Evolutionary conservation across 192 early-diverging fungal genomes (phyloP), one percentile per base, ranked within the genome.

Genomic region (Linderina pennispora): DNA sequence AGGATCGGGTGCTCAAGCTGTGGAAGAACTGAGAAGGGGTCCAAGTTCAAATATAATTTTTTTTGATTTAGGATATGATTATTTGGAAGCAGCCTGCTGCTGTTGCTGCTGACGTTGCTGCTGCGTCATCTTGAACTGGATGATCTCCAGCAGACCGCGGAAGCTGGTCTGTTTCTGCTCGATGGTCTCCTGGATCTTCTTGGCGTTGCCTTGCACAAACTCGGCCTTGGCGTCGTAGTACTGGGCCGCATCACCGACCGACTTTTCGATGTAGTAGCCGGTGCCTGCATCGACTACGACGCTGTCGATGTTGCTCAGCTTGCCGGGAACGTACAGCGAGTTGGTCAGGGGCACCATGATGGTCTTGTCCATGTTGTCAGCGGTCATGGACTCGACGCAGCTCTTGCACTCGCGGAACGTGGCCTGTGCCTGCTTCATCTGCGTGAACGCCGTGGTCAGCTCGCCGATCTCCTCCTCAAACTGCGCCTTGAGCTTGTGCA

Each of bases 271-370:
- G 54, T 86, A 93, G 63, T 98, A 98, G 23, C 95, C 95, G 14
- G 95, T 95, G 37, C 95, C 95, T 35, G 94, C 83, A 64, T 98
- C 95, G 1, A 98, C 88, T 50, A 95, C 85, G 9, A 98, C 90
- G 36, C 81, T 89, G 38, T 89, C 79, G 11, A 82, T 74, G 53
- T 91, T 75, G 20, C 77, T 67, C 19, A 98, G 73, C 55, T 87
- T 84, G 44, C 91, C 95, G 39, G 91, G 88, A 11, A 98, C 88
- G 62, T 98, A 98, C n/a, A 94, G 80, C 64, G 78, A 62, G 55
- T 66, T 69, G 14, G 58, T 58, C 43, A 76, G 43, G 1, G 74
- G 74, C 3, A 77, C 41, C 44, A 80, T 32, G 10, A 68, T 50
- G 7, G 58, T 60, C 38, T 71, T 59, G 48, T 60, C 76, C 37